A percentile compares a stretch with the other conserved stretches of the same genome.
Conservation (phyloP, 2,329 filamentous ascomycete species). For the Geosmithia putterillii region DNA sequence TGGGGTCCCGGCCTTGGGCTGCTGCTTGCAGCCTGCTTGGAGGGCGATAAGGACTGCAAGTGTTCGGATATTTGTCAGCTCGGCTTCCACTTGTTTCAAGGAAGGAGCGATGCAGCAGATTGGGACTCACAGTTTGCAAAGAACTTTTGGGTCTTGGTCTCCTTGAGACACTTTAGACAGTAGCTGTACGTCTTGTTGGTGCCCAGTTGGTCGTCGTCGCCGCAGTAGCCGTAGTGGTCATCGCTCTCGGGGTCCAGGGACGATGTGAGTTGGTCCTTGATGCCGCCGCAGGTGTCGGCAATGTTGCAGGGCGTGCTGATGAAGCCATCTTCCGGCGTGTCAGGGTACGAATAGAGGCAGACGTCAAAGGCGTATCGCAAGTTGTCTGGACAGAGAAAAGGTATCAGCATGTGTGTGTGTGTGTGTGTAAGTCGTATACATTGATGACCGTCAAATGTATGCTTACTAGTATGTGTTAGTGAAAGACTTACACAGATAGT, state of each 20-base stretch:
- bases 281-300: conserved; percentile 23
- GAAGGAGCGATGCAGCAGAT: conserved; percentile 1
- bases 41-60: conserved; percentile 32
- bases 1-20: conserved; percentile 21
- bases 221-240: conserved; percentile 27
- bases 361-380: conserved; percentile 32
- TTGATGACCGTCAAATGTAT: too few relatives aligned
- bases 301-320: conserved; percentile 29
- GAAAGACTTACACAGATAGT: conserved; percentile 32
- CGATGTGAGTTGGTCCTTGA: conserved; percentile 21
- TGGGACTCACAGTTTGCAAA: conserved; percentile 33
- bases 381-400: too few relatives aligned
- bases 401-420: not conserved
- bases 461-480: too few relatives aligned
- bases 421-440: not conserved
- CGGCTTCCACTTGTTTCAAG: conserved; percentile 6
- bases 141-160: conserved; percentile 25
- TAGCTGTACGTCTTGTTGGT: conserved; percentile 10
- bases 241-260: conserved; percentile 9
- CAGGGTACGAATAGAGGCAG: conserved; percentile 27
- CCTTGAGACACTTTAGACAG: conserved; percentile 30
- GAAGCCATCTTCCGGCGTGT: conserved; percentile 15
- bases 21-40: conserved; percentile 32
- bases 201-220: conserved; percentile 21
- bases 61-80: too few relatives aligned